These are phyloP conservation scores for Lipomyces starkeyi DNA, from an alignment of 805 yeast species.

Conservation along the genomic window DNA sequence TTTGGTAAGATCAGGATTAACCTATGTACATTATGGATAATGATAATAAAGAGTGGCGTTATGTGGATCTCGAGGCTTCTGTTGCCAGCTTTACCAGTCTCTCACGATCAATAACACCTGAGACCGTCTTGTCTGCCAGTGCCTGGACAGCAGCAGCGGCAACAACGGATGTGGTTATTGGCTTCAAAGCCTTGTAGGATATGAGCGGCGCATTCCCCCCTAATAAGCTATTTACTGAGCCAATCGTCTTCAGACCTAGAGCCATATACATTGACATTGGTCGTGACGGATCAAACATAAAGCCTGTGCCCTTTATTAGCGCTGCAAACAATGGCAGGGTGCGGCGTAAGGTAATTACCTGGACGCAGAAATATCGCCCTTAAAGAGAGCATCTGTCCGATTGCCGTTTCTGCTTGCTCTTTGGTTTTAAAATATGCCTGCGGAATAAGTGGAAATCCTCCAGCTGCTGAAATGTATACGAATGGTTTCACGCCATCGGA, in stretches of 20 bases:
- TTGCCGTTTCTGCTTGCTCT: slow-evolving; percentile 28
- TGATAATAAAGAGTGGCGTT: slow-evolving; percentile 2
- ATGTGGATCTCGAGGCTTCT: slow-evolving; percentile 11
- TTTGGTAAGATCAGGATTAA: background rate
- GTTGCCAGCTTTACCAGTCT: slow-evolving; percentile 22
- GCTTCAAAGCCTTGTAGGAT: slow-evolving; percentile 22
- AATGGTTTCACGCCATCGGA: slow-evolving; percentile 27
- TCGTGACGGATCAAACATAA: slow-evolving; percentile 33
- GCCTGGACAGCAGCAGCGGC: slow-evolving; percentile 38
- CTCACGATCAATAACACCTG: slow-evolving; percentile 25
- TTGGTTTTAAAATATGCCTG: slow-evolving; percentile 29
- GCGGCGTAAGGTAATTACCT: slow-evolving; percentile 3
- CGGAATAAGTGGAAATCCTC: slow-evolving; percentile 31
- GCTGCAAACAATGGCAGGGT: background rate
- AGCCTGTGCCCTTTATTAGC: slow-evolving; percentile 14
- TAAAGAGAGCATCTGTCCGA: slow-evolving; percentile 17
- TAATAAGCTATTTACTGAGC: slow-evolving; percentile 25
- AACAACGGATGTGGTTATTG: slow-evolving; percentile 30
- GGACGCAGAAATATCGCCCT: slow-evolving; percentile 34
- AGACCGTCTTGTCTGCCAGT: slow-evolving; percentile 22
- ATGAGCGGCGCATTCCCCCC: slow-evolving; percentile 33
- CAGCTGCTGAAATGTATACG: slow-evolving; percentile 31
- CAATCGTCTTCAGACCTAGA: slow-evolving; percentile 23
- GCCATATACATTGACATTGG: slow-evolving; percentile 31
- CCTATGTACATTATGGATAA: slow-evolving; percentile 4